A percentile compares a stretch with the other conserved stretches of the same genome.
These are phyloP conservation scores for Amaranthus cruentus DNA, from an alignment of 148 eudicot genomes.

Conservation along the genomic window DNA sequence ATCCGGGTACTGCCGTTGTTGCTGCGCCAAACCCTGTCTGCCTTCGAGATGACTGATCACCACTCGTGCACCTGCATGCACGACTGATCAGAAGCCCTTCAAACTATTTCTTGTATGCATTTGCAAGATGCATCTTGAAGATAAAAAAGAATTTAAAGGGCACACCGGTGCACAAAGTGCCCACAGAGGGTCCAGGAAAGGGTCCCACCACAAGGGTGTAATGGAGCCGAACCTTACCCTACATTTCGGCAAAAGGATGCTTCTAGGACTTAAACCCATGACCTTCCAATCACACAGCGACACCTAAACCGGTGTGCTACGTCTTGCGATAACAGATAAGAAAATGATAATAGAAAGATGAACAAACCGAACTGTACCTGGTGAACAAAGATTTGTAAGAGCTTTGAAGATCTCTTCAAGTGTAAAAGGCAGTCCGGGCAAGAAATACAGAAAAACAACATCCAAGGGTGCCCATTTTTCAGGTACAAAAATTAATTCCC, in stretches of 20 bases:
- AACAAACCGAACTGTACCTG: constrained; percentile 44
- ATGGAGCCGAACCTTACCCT: too few relatives aligned
- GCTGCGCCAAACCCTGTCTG: constrained; percentile 52
- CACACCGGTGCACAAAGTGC: too few relatives aligned
- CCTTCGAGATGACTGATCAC: constrained; percentile 85
- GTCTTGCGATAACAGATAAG: background rate
- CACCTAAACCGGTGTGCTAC: too few relatives aligned
- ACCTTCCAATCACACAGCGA: too few relatives aligned
- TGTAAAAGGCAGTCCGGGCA: constrained; percentile 71
- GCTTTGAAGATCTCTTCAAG: constrained; percentile 61
- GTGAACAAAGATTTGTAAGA: constrained; percentile 55
- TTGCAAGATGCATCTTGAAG: background rate
- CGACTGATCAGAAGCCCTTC: background rate
- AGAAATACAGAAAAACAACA: constrained; percentile 72
- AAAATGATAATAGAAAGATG: background rate
- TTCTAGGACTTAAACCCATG: background rate
- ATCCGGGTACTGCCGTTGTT: constrained; percentile 51
- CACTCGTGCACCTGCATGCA: constrained; percentile 67
- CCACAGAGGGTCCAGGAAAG: too few relatives aligned
- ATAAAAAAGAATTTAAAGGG: background rate
- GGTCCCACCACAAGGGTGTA: too few relatives aligned
- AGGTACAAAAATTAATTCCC: constrained; percentile 63
- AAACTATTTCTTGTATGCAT: background rate
- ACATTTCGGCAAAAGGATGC: background rate
- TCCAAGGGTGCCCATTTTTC: constrained; percentile 86